Evolutionary conservation across 139 green algal genomes (phyloP).

Genomic region (Prasinococcaceae sp.): DNA sequence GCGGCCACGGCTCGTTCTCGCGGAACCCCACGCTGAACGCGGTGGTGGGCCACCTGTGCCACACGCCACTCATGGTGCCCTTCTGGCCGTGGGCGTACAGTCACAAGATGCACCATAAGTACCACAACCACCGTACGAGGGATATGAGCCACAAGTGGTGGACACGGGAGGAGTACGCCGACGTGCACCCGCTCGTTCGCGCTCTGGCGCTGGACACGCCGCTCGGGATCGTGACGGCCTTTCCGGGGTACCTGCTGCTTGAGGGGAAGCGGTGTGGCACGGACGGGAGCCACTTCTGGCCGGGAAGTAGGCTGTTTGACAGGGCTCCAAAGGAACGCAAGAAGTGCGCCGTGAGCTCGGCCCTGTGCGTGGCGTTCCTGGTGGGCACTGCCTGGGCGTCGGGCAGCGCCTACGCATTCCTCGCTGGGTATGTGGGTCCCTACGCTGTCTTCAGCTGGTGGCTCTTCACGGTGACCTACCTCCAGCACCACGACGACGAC

Average conservation of each 20-base stretch:
- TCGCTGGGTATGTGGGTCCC: not conserved
- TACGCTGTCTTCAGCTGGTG: constrained; percentile 3
- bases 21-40: constrained; percentile 3
- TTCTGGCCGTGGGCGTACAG: constrained; percentile 10
- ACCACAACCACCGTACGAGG: constrained; percentile 4
- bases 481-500: constrained; percentile 10
- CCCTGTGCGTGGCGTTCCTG: constrained; percentile 1
- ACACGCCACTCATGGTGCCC: constrained; percentile 5
- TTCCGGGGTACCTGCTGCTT: constrained; percentile 4
- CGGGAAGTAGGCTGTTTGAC: not conserved
- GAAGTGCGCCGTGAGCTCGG: constrained; percentile 2
- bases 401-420: too few species aligned
- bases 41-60: constrained; percentile 1
- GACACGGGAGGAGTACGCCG: not conserved
- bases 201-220: not conserved
- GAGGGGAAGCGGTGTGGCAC: not conserved
- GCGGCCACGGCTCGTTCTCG: constrained; percentile 8
- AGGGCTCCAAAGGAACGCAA: constrained; percentile 1
- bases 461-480: constrained; percentile 9
- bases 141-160: constrained; percentile 5
- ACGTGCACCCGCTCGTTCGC: constrained; percentile 1
- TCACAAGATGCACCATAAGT: constrained; percentile 14
- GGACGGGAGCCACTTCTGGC: constrained; percentile 4
- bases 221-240: not conserved
- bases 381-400: not conserved